These are phyloP conservation scores for Podosphaera leucotricha DNA, from an alignment of 2,329 filamentous ascomycete genomes.

Conservation along the genomic window DNA sequence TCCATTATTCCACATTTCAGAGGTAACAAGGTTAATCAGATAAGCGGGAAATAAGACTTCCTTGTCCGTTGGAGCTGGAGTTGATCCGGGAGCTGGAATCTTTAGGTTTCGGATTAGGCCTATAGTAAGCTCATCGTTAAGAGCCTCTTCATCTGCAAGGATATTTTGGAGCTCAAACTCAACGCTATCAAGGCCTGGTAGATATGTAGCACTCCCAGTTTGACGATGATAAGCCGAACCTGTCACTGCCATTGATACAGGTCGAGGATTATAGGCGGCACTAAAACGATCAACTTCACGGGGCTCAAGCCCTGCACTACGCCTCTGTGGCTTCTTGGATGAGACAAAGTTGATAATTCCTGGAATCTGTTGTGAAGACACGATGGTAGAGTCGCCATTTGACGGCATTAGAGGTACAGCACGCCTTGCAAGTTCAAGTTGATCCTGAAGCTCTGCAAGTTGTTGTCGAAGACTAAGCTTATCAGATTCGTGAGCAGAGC, in stretches of 20 bases:
- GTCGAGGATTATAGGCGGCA: slow-evolving; percentile 75
- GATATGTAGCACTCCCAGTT: slow-evolving; percentile 52
- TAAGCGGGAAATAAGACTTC: slow-evolving; percentile 97
- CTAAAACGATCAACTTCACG: slow-evolving; percentile 79
- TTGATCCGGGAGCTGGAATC: slow-evolving; percentile 73
- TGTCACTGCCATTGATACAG: slow-evolving; percentile 82
- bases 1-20: slow-evolving; percentile 99
- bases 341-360: slow-evolving; percentile 92
- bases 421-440: slow-evolving; percentile 69
- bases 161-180: slow-evolving; percentile 87
- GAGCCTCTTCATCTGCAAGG: slow-evolving; percentile 78
- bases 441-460: slow-evolving; percentile 71
- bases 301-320: slow-evolving; percentile 71
- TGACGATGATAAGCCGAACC: slow-evolving; percentile 39
- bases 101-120: slow-evolving; percentile 90
- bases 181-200: slow-evolving; percentile 66
- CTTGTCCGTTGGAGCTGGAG: slow-evolving; percentile 83
- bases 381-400: slow-evolving; percentile 48
- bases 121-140: slow-evolving; percentile 94
- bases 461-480: slow-evolving; percentile 71
- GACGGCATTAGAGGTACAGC: slow-evolving; percentile 32
- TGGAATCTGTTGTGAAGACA: slow-evolving; percentile 26
- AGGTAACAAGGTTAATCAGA: slow-evolving; percentile 95
- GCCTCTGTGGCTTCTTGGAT: slow-evolving; percentile 87
- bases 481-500: slow-evolving; percentile 58